Conservation (phyloP, 108 stramenopile genomes). For the Schizochytrium sp. region DNA sequence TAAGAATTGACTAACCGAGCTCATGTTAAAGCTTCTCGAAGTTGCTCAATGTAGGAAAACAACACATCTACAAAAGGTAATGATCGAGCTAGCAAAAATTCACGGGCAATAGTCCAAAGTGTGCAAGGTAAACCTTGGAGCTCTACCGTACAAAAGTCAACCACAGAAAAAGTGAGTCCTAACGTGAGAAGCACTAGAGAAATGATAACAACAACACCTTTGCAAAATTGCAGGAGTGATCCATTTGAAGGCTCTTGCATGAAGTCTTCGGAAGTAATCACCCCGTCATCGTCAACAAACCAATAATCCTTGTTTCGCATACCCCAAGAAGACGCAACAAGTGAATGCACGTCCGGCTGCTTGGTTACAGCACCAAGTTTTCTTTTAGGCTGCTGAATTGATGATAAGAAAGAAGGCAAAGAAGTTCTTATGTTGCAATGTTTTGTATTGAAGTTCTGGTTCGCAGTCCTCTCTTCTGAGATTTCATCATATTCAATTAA, state of each 20-base stretch:
- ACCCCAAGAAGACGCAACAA: neutral
- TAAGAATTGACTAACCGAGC: no score
- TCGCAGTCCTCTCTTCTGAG: no score
- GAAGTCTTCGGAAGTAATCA: slow-evolving; percentile 20
- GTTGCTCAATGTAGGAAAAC: neutral
- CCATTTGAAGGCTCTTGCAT: neutral
- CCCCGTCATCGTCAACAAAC: slow-evolving; percentile 17
- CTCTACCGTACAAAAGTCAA: neutral
- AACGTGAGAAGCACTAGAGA: neutral
- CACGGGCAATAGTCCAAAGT: neutral
- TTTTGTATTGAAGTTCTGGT: no score
- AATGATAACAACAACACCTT: neutral
- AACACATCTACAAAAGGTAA: neutral
- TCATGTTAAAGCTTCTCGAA: neutral
- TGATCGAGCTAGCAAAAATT: neutral
- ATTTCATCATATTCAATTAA: no score
- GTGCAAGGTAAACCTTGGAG: neutral
- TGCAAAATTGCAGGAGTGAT: neutral
- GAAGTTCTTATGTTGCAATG: no score
- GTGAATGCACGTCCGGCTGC: neutral
- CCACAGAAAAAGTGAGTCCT: neutral
- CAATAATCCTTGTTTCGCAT: neutral
- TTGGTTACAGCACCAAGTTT: no score
- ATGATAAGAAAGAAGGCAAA: no score
- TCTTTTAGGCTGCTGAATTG: no score